A percentile compares a stretch with the other conserved stretches of the same genome.
These are phyloP conservation scores for Ascochyta lentis DNA, from an alignment of 2,329 filamentous ascomycete species.

Conservation along the genomic window DNA sequence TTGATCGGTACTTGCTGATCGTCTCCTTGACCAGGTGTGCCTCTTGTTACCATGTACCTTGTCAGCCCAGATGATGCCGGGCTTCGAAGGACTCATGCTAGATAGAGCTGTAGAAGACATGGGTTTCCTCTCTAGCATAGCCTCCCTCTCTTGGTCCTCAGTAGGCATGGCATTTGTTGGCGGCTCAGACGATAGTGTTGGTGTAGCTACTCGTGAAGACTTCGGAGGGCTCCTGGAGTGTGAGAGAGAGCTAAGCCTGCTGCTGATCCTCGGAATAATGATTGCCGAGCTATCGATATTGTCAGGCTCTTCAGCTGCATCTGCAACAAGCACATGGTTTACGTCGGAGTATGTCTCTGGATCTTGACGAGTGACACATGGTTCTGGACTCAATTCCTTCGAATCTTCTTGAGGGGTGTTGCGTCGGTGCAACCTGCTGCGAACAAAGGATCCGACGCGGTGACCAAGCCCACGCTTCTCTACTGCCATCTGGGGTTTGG, in stretches of 20 bases:
- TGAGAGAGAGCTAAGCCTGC: constrained; percentile 48
- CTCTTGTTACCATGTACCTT: constrained; percentile 30
- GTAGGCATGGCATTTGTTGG: constrained; percentile 43
- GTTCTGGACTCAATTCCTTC: constrained; percentile 1
- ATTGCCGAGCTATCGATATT: constrained; percentile 19
- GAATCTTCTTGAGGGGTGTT: constrained; percentile 29
- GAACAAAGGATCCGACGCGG: constrained; percentile 43
- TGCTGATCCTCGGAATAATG: constrained; percentile 32
- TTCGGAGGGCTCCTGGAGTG: constrained; percentile 47
- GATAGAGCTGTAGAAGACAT: constrained; percentile 40
- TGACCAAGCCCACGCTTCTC: constrained; percentile 41
- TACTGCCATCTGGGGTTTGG: constrained; percentile 18
- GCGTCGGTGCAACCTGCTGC: constrained; percentile 39
- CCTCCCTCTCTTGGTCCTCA: constrained; percentile 16
- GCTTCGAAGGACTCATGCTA: constrained; percentile 35
- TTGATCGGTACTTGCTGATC: constrained; percentile 48
- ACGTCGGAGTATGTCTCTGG: neutral
- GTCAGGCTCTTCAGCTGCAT: neutral
- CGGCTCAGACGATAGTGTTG: constrained; percentile 45
- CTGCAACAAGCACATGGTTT: neutral
- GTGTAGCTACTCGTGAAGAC: constrained; percentile 47
- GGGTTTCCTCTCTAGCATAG: constrained; percentile 27
- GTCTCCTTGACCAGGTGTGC: constrained; percentile 36
- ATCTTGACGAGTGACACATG: neutral
- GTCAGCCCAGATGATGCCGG: constrained; percentile 41